Evolutionary conservation across 2,329 filamentous ascomycete species (phyloP).

Genomic region (Penicillium psychrosexuale): DNA sequence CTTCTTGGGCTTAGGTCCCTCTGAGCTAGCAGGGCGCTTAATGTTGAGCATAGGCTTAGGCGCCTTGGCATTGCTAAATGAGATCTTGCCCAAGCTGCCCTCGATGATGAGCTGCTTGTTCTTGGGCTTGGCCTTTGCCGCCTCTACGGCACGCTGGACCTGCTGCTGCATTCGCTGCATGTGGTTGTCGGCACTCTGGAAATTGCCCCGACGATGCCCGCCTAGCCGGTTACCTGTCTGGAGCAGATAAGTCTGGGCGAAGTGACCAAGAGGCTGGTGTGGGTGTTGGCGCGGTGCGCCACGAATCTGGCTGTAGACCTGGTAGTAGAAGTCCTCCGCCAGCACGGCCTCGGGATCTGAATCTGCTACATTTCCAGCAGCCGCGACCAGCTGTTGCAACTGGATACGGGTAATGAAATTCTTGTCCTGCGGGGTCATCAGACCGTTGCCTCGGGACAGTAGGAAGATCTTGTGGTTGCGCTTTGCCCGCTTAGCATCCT

Average conservation of each 20-base stretch:
- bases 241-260: constrained; percentile 95
- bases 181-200: constrained; percentile 87
- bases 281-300: constrained; percentile 86
- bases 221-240: constrained; percentile 85
- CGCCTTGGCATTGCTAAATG: constrained; percentile 97
- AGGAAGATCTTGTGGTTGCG: constrained; percentile 97
- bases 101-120: constrained; percentile 96
- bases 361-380: constrained; percentile 82
- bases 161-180: constrained; percentile 99
- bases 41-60: constrained; percentile 93
- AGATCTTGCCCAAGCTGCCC: constrained; percentile 94
- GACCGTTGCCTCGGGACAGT: constrained; percentile 86
- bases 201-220: constrained; percentile 65
- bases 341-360: constrained; percentile 75
- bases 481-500: constrained; percentile 93
- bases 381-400: constrained; percentile 89
- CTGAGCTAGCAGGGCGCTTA: constrained; percentile 73
- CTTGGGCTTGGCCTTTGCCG: constrained; percentile 95
- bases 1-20: constrained; percentile 53
- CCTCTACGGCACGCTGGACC: constrained; percentile 93
- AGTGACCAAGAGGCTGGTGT: constrained; percentile 88
- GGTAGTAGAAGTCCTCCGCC: constrained; percentile 96
- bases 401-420: constrained; percentile 99
- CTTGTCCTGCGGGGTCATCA: constrained; percentile 99
- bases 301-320: constrained; percentile 92